Evolutionary conservation across 768 basidiomycete species (phyloP).

Genomic region (Pleurotus tuber-regium): DNA sequence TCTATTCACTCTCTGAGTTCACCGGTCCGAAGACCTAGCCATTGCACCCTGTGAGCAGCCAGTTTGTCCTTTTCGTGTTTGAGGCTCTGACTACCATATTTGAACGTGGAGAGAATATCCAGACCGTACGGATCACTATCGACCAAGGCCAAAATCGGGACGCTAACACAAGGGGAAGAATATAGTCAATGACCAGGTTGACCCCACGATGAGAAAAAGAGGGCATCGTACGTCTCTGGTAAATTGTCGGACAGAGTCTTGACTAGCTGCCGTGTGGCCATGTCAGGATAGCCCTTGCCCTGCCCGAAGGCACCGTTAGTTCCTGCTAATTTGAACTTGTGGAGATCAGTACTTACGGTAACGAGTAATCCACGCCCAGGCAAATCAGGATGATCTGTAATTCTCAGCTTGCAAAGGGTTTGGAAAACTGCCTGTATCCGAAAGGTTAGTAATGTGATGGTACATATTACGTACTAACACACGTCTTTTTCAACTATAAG

Average conservation of each 20-base stretch:
- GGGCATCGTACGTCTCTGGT: constrained; percentile 48
- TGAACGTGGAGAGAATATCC: constrained; percentile 89
- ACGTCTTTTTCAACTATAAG: constrained; percentile 95
- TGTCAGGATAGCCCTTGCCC: constrained; percentile 98
- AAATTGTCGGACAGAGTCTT: constrained; percentile 67
- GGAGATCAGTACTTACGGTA: constrained; percentile 48
- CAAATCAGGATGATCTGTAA: constrained; percentile 47
- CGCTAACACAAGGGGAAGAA: constrained; percentile 36
- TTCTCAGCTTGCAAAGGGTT: constrained; percentile 61
- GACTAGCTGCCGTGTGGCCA: constrained; percentile 85
- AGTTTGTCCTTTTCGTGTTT: constrained; percentile 70
- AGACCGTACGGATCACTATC: constrained; percentile 93
- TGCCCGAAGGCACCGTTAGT: constrained; percentile 28
- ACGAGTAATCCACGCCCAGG: constrained; percentile 72
- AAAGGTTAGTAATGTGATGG: neutral
- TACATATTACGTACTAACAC: constrained; percentile 9
- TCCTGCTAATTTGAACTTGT: neutral
- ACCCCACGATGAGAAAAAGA: neutral
- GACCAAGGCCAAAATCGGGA: constrained; percentile 77
- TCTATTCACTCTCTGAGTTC: constrained; percentile 60
- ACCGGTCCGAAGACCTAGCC: constrained; percentile 75
- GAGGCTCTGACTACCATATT: constrained; percentile 70
- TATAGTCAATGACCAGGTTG: too few species aligned
- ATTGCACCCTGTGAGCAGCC: constrained; percentile 65
- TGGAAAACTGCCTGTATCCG: constrained; percentile 87